Percentiles rank a stretch among this genome's conserved stretches.
Conservation (phyloP, 768 basidiomycete species). For the Krasilnikovozyma curviuscula region DNA sequence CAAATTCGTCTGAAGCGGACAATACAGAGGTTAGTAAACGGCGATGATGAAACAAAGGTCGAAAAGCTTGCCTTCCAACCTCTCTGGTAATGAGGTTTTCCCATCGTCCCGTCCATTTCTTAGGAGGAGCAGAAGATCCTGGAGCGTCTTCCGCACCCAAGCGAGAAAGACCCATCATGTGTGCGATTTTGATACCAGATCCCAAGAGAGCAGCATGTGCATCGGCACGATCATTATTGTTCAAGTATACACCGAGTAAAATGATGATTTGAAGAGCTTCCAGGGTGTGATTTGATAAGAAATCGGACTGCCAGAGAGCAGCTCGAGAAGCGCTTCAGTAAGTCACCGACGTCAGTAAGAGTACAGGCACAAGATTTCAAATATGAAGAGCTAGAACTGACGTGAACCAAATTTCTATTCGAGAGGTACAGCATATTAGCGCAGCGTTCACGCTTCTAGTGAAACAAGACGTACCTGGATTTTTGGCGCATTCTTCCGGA, state of each 20-base stretch:
- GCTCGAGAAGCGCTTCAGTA: slow-evolving; percentile 1
- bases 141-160: slow-evolving; percentile 24
- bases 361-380: neutral
- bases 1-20: neutral
- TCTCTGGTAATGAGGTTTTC: slow-evolving; percentile 26
- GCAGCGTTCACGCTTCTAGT: too few species aligned
- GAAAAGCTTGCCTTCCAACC: slow-evolving; percentile 25
- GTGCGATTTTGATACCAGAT: slow-evolving; percentile 27
- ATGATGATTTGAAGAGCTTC: slow-evolving; percentile 24
- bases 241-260: slow-evolving; percentile 24
- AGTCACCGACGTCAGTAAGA: too few species aligned
- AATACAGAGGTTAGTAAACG: neutral
- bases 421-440: too few species aligned
- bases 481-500: too few species aligned
- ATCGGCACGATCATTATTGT: slow-evolving; percentile 26
- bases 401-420: slow-evolving; percentile 22
- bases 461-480: too few species aligned
- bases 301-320: slow-evolving; percentile 24
- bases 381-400: slow-evolving; percentile 16
- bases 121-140: slow-evolving; percentile 17
- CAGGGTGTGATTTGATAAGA: slow-evolving; percentile 21
- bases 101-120: slow-evolving; percentile 26
- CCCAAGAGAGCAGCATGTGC: slow-evolving; percentile 27
- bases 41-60: slow-evolving; percentile 16
- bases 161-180: slow-evolving; percentile 25